Base-by-base conservation (phyloP, 805 yeast genomes). In the Monosporozyma solicola region DNA sequence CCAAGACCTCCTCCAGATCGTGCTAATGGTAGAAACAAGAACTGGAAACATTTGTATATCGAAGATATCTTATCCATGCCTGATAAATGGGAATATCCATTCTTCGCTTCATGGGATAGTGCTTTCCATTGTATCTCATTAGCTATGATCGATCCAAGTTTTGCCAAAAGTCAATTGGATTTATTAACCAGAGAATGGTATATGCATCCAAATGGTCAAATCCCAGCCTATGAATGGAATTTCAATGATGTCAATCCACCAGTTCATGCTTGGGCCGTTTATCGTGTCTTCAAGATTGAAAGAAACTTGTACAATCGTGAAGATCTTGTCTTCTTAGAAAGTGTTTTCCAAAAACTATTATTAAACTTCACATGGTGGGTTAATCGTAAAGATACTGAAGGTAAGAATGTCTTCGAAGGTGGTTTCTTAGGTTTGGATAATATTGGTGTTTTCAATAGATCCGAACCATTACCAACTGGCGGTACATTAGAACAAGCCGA, bases 361-460 rank as follows among this genome's bases (percentile, higher is more conserved):
- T 74, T 90, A 54, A 90, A 90, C 71, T 90, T 90, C 70, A 88
- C 97, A 22, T 90, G 97, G 97, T 90, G 97, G 97, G 96, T 91
- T 54, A 90, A 91, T 71, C 78, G 95, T 63, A 90, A 90, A 66
- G 97, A 90, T 70, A 69, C 78, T 4, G 85, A 84, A 56, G 97
- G 97, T 56, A 85, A 86, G 63, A 90, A 90, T 61, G 87, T 91
- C 31, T 90, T 91, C 65, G 95, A 87, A 71, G 97, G 97, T 57
- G 97, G 97, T 0, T 90, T 90, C 69, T 75, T 90, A 54, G 97
- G 97, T 5, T 75, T 90, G 54, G 97, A 90, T 72, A 90, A 90
- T 69, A 90, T 90, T 69, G 96, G 97, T 59, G 76, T 90, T 54
- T 90, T 90, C 73, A 90, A 90, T 69, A 79, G 97, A 67, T 87